A percentile compares a stretch with the other conserved stretches of the same genome.
Conservation (phyloP, 345 rosid species). For the Combretum micranthum region DNA sequence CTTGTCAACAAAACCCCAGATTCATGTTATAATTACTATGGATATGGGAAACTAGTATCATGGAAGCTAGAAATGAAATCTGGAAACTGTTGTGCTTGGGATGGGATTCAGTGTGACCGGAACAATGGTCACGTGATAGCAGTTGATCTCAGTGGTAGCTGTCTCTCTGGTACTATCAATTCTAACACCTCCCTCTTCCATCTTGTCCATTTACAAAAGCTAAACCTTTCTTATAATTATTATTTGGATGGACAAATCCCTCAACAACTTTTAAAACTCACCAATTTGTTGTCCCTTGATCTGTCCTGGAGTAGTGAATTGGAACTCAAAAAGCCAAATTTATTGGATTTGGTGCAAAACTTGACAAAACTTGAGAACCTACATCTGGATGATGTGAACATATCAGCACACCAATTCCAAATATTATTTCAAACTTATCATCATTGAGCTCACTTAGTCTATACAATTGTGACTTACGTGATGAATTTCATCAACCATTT, state of each 20-base stretch:
- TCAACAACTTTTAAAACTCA: conserved; percentile 5
- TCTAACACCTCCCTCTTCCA: conserved; percentile 15
- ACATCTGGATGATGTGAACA: background rate
- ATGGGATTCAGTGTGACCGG: conserved; percentile 9
- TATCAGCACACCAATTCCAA: conserved; percentile 3
- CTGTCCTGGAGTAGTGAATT: conserved; percentile 6
- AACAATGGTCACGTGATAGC: conserved; percentile 11
- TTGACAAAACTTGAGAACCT: conserved; percentile 14
- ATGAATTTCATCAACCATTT: conserved; percentile 6
- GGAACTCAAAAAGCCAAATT: conserved; percentile 1
- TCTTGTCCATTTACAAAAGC: conserved; percentile 13
- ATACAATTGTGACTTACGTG: background rate
- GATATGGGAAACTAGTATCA: background rate
- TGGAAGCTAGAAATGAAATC: background rate
- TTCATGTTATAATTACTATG: no score
- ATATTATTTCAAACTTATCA: conserved; percentile 4
- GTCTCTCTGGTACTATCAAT: conserved; percentile 12
- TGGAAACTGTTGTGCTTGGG: conserved; percentile 7
- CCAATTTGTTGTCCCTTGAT: conserved; percentile 18
- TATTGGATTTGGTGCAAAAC: background rate
- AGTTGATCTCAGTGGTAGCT: conserved; percentile 14
- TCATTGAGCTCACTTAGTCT: conserved; percentile 3
- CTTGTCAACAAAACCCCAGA: no score
- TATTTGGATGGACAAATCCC: conserved; percentile 17
- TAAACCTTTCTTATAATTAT: conserved; percentile 4